Evolutionary conservation across 2,329 filamentous ascomycete genomes (phyloP).

Genomic region (Ilyonectria destructans): DNA sequence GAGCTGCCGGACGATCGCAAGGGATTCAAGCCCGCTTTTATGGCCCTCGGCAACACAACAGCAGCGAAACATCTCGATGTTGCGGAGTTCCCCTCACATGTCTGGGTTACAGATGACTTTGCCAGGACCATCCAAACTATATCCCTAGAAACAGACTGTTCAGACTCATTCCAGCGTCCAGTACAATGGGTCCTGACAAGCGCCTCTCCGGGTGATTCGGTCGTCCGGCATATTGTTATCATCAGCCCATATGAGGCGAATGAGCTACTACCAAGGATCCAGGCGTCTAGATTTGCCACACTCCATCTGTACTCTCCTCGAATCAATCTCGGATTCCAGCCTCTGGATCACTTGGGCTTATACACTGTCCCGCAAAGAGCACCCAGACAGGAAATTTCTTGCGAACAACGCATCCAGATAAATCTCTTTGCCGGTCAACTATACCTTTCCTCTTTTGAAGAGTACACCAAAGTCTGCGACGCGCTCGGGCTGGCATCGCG

Average conservation of each 20-base stretch:
- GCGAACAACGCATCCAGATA: slow-evolving; percentile 63
- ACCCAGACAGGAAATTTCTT: fast-evolving
- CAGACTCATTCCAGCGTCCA: slow-evolving; percentile 44
- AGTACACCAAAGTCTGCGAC: slow-evolving; percentile 70
- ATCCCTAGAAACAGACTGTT: neutral
- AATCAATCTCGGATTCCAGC: slow-evolving; percentile 48
- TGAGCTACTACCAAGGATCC: slow-evolving; percentile 60
- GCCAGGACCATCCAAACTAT: slow-evolving; percentile 13
- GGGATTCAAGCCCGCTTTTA: slow-evolving; percentile 38
- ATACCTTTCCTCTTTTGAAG: slow-evolving; percentile 69
- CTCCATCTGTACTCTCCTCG: slow-evolving; percentile 70
- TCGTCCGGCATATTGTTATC: neutral
- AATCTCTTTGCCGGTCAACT: slow-evolving; percentile 80
- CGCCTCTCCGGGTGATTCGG: neutral
- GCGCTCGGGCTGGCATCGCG: slow-evolving; percentile 66
- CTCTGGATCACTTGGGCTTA: slow-evolving; percentile 38
- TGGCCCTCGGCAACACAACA: slow-evolving; percentile 26
- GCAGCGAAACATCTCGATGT: slow-evolving; percentile 37
- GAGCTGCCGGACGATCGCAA: neutral
- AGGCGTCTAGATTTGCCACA: slow-evolving; percentile 50
- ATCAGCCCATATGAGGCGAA: slow-evolving; percentile 77
- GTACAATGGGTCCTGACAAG: slow-evolving; percentile 46
- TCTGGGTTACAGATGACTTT: slow-evolving; percentile 45
- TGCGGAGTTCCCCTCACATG: slow-evolving; percentile 19
- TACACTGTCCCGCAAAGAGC: slow-evolving; percentile 35